Conservation (phyloP, 768 basidiomycete species). For the Kwoniella pini region DNA sequence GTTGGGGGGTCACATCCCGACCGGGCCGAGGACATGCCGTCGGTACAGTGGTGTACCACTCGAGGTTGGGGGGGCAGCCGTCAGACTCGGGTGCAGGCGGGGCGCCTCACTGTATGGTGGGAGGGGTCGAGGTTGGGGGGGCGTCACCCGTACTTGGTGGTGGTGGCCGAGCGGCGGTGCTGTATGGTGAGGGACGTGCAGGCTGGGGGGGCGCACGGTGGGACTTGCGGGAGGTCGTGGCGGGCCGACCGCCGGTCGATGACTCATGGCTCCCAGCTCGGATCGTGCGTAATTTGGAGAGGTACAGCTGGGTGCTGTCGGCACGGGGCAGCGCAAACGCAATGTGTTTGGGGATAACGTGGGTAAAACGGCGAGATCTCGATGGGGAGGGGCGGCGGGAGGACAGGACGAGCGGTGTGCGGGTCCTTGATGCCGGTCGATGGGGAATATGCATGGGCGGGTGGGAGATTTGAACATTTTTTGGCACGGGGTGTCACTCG, state of each 20-base stretch:
- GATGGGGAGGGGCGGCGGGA: not conserved
- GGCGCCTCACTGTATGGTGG: not conserved
- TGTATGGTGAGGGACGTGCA: not conserved
- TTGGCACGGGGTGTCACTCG: not conserved
- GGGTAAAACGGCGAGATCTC: not conserved
- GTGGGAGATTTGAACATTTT: constrained; percentile 1
- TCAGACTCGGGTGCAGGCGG: too few species aligned
- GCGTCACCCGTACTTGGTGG: not conserved
- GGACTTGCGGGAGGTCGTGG: not conserved
- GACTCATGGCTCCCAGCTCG: constrained; percentile 1
- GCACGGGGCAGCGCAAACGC: not conserved
- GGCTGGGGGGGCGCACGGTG: constrained; percentile 1
- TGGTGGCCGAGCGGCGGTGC: not conserved
- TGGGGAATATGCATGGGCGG: not conserved
- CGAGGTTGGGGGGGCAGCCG: not conserved
- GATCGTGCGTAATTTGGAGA: constrained; percentile 1
- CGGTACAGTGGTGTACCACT: not conserved
- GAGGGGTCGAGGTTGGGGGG: not conserved
- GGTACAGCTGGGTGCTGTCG: not conserved
- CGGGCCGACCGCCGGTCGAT: not conserved
- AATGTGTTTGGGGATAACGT: constrained; percentile 3
- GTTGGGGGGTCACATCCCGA: not conserved
- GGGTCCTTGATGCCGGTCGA: not conserved
- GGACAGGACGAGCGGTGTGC: not conserved
- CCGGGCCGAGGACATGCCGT: not conserved